Evolutionary conservation across 306 rosid genomes (phyloP), one percentile per base, ranked within the genome.

Genomic region (Cicer chorassanicum): DNA sequence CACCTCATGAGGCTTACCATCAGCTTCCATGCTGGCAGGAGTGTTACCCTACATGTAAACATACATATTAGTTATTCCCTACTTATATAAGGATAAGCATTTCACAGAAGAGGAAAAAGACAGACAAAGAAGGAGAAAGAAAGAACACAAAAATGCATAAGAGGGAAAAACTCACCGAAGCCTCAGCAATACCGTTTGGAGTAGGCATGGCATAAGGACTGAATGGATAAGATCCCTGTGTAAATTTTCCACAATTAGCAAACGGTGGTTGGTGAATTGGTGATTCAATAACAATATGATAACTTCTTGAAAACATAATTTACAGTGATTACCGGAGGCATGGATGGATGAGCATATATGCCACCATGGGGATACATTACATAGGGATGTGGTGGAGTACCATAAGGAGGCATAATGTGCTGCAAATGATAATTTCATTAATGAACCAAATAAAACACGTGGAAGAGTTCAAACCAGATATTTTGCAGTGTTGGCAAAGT

Each of bases 311-410:
- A 82, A 75, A 57, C 48, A 83, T 36, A 44, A 65, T 82, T 63
- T 50, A 65, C 60, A 83, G 61, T 79, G 71, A 62, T 82, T 87
- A 94, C 99, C 86, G 95, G 94, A 85, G 98, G 98, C 68, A 94
- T 88, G 76, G 99, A 89, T 72, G 99, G 97, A 81, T 92, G 99
- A 53, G 99, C 97, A 85, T 94, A 94, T 84, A 94, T 85, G 84
- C 99, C 96, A 60, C 99, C 94, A 80, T 88, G 99, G 79, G 97
- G 97, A 88, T 94, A 94, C 99, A 94, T 94, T 83, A 94, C 97
- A 72, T 94, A 94, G 8, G 99, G 98, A 80, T 91, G 98, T 18
- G 98, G 96, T 70, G 96, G 92, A 76, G 97, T 90, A 56, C 99
- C 99, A 65, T 94, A 94, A 44, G 99, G 95, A 70, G 97, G 99